A percentile compares a stretch with the other conserved stretches of the same genome.
These are phyloP conservation scores for Coleophoma cylindrospora DNA, from an alignment of 2,329 filamentous ascomycete genomes.

Conservation along the genomic window DNA sequence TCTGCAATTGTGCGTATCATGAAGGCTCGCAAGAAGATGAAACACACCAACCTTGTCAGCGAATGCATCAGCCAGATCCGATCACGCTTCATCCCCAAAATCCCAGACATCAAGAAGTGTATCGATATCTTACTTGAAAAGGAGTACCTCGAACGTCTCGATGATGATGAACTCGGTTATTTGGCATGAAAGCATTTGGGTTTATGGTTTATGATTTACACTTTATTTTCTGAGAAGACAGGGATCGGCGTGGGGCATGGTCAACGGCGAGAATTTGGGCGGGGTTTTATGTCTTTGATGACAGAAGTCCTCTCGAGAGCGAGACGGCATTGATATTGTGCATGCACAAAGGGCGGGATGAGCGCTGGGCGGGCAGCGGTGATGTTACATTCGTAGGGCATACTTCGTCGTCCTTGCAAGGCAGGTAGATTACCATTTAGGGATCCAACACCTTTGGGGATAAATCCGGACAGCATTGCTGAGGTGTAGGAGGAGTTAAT, in stretches of 20 bases:
- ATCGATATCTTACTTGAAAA: constrained; percentile 98
- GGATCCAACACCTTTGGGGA: no score
- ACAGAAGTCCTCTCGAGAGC: no score
- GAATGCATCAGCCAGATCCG: constrained; percentile 96
- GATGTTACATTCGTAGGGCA: no score
- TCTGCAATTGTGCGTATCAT: constrained; percentile 99
- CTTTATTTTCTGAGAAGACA: no score
- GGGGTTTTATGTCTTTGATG: no score
- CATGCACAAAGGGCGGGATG: not conserved
- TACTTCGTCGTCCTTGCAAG: no score
- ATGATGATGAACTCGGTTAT: constrained; percentile 92
- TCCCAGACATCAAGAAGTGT: constrained; percentile 98
- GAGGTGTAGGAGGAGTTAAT: constrained; percentile 10
- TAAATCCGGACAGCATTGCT: constrained; percentile 12
- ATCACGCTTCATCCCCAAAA: constrained; percentile 85
- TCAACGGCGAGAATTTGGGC: no score
- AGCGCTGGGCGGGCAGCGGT: no score
- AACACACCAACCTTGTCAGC: constrained; percentile 88
- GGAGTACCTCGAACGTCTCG: constrained; percentile 93
- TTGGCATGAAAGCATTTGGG: constrained; percentile 58
- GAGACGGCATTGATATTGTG: not conserved
- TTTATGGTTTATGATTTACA: not conserved
- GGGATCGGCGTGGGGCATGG: no score
- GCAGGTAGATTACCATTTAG: no score
- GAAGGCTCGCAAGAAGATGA: constrained; percentile 99